Evolutionary conservation across 768 basidiomycete genomes (phyloP).

Genomic region (Crepidotus variabilis): DNA sequence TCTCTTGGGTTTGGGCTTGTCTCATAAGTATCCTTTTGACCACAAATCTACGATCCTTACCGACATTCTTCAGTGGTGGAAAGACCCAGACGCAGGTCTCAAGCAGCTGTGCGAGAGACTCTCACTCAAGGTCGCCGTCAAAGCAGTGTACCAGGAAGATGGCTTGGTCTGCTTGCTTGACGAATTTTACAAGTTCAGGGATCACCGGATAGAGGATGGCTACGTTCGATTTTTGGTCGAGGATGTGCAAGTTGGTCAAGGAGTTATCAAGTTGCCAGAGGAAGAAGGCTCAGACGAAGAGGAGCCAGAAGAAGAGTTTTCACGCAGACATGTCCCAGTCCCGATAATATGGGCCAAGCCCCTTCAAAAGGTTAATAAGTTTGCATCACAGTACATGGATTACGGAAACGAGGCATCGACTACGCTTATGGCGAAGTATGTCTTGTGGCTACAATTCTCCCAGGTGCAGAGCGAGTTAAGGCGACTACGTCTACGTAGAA

Average conservation of each 20-base stretch:
- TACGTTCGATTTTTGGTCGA: neutral
- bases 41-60: neutral
- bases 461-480: neutral
- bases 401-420: constrained; percentile 23
- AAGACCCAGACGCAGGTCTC: constrained; percentile 9
- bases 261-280: neutral
- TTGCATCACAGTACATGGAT: constrained; percentile 8
- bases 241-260: neutral
- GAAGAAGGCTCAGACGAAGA: neutral
- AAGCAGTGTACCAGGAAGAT: constrained; percentile 5
- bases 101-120: constrained; percentile 1
- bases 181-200: neutral
- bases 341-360: constrained; percentile 3
- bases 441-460: constrained; percentile 13
- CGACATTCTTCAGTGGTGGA: neutral
- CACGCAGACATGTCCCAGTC: too few species aligned
- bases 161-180: neutral
- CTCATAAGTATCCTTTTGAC: constrained; percentile 8
- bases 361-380: neutral
- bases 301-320: too few species aligned
- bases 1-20: neutral
- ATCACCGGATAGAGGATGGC: neutral
- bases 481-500: too few species aligned
- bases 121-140: neutral
- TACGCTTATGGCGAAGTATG: constrained; percentile 19